Base-by-base conservation (phyloP, 305 asterid species). In the Solanum hybrid region DNA sequence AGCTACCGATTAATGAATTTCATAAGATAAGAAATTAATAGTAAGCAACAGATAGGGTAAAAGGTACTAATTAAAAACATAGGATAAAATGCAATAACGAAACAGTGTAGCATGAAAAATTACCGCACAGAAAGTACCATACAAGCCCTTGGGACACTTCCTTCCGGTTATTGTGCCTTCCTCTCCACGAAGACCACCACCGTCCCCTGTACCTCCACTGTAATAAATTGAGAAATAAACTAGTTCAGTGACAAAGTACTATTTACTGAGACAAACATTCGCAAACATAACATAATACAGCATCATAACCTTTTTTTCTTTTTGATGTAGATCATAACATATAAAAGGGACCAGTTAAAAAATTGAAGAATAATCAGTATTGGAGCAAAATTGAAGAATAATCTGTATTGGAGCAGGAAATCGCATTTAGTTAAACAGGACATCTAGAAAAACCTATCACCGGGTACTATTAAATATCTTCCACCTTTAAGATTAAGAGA, bases 111-210 rank as follows among this genome's bases (percentile, higher is more conserved):
- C 17, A 75, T 14, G 75, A 73, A 11, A 56, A 32, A 27, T 89
- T 96, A 97, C 99, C 94, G 92, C 93, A 91, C 99, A 97, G 91
- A 96, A 97, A 92, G 97, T 96, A 93, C 98, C 97, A 92, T 93
- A 95, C 92, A 97, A 93, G 92, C 99, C 99, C 93, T 93, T 93
- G 88, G 99, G 99, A 94, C 99, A 97, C 93, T 92, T 92, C 94
- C 95, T 96, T 89, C 99, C 99, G 3, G 98, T 97, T 90, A 97
- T 89, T 86, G 99, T 95, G 89, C 99, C 99, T 91, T 92, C 93
- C 91, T 95, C 98, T 89, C 99, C 99, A 12, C 34, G 91, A 92
- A 90, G 94, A 90, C 98, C 99, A 88, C 92, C 96, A 87, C 93
- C 97, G 90, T 94, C 92, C 89, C 99, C 99, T 66, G 93, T 86